Conservation (phyloP, 2,329 filamentous ascomycete genomes). For the Whalleya microplaca region DNA sequence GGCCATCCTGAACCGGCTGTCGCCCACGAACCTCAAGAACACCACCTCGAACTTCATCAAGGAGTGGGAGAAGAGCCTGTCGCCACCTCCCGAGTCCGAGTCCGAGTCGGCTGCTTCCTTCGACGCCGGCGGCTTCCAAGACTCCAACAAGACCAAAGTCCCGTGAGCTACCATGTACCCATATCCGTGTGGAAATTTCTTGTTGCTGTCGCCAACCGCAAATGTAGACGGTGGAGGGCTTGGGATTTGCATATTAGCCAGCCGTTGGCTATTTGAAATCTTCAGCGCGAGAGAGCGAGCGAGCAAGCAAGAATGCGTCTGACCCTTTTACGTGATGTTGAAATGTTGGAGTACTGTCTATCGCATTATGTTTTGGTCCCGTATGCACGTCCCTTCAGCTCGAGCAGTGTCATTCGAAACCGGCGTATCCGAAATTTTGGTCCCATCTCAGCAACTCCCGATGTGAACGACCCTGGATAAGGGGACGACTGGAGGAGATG, state of each 20-base stretch:
- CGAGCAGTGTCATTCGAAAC: too few species aligned
- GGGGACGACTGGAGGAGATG: background rate
- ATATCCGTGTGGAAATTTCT: conserved; percentile 16
- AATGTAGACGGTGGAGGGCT: background rate
- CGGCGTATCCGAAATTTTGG: too few species aligned
- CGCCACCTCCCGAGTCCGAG: conserved; percentile 47
- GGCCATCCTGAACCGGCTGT: conserved; percentile 71
- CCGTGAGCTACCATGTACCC: conserved; percentile 8
- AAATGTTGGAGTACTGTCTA: too few species aligned
- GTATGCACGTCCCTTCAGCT: too few species aligned
- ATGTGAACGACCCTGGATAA: background rate
- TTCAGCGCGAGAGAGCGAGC: too few species aligned
- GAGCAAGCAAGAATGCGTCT: too few species aligned
- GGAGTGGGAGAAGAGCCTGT: conserved; percentile 85
- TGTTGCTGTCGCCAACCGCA: background rate
- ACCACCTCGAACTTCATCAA: conserved; percentile 86
- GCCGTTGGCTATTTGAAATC: too few species aligned
- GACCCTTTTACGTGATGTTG: too few species aligned
- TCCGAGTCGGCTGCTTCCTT: conserved; percentile 1
- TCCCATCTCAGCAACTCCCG: too few species aligned
- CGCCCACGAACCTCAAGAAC: conserved; percentile 76
- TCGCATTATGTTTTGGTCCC: too few species aligned
- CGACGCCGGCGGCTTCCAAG: too few species aligned
- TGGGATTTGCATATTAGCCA: background rate
- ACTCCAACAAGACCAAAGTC: conserved; percentile 23